phyloP scores from a whole-genome alignment of 169 alveolate species.

The Nephromyces sp. region DNA sequence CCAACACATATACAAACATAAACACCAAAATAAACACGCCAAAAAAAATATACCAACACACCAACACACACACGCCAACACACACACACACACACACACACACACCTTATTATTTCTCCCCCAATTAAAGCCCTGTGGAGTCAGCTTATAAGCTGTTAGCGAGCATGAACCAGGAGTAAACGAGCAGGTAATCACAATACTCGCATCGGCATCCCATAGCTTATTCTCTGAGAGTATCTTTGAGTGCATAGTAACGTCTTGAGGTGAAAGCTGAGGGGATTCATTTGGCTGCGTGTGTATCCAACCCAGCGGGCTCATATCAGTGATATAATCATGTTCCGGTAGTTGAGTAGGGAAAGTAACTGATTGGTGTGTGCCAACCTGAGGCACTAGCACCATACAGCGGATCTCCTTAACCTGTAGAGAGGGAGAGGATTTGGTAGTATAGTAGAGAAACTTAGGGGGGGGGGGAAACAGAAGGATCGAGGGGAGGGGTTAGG shows the following conservation, averaged over 20 bases:
- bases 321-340: slow-evolving; percentile 77
- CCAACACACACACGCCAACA: too few species aligned
- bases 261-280: slow-evolving; percentile 14
- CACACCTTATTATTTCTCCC: slow-evolving; percentile 60
- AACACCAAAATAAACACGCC: too few species aligned
- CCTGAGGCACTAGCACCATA: slow-evolving; percentile 93
- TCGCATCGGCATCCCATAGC: slow-evolving; percentile 43
- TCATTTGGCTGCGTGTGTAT: slow-evolving; percentile 90
- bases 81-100: too few species aligned
- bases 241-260: slow-evolving; percentile 42
- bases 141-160: slow-evolving; percentile 82
- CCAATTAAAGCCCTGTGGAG: slow-evolving; percentile 86
- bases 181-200: slow-evolving; percentile 57
- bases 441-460: not conserved
- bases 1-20: too few species aligned
- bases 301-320: slow-evolving; percentile 95
- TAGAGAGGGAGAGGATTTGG: slow-evolving; percentile 16
- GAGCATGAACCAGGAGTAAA: slow-evolving; percentile 96
- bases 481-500: not conserved
- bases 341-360: slow-evolving; percentile 85
- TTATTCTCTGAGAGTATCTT: slow-evolving; percentile 42
- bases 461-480: not conserved
- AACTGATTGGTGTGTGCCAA: slow-evolving; percentile 86
- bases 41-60: too few species aligned
- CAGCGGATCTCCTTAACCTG: slow-evolving; percentile 82